A percentile compares a stretch with the other conserved stretches of the same genome.
phyloP scores from a whole-genome alignment of 2,329 filamentous ascomycete genomes.

The Neonectria sp. region DNA sequence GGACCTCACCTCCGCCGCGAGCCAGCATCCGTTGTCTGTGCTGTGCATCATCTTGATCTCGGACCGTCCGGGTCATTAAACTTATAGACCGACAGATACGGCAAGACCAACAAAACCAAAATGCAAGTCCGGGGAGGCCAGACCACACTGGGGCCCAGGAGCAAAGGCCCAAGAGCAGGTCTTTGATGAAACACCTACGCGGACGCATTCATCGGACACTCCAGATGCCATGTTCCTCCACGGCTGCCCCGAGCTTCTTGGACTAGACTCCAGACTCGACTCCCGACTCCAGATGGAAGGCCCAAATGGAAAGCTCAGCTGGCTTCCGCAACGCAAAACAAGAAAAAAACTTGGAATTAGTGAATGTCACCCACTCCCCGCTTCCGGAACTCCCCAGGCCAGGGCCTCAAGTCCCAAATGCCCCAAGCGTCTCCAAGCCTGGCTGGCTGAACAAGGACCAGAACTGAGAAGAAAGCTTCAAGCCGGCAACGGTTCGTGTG shows the following conservation, averaged over 20 bases:
- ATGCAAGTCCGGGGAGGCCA: conserved; percentile 5
- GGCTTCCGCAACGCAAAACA: conserved; percentile 7
- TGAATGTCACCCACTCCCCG: conserved; percentile 13
- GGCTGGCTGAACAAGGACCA: conserved; percentile 41
- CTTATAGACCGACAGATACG: not conserved
- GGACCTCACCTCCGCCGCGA: conserved; percentile 8
- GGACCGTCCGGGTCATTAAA: conserved; percentile 2
- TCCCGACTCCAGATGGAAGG: conserved; percentile 12
- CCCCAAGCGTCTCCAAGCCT: conserved; percentile 25
- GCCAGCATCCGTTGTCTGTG: not conserved
- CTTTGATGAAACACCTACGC: conserved; percentile 9
- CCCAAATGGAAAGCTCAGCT: conserved; percentile 22
- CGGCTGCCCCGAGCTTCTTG: conserved; percentile 4
- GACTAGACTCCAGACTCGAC: conserved; percentile 8
- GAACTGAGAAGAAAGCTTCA: conserved; percentile 8
- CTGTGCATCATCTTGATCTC: conserved; percentile 8
- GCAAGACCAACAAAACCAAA: not conserved
- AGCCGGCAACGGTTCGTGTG: conserved; percentile 23
- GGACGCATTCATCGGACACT: conserved; percentile 12
- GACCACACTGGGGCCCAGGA: conserved; percentile 5
- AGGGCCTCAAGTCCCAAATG: conserved; percentile 16
- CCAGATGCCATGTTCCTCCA: conserved; percentile 11
- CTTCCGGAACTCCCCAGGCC: conserved; percentile 10
- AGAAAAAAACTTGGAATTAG: conserved; percentile 14
- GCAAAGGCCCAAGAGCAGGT: conserved; percentile 10